Conservation (phyloP, 257 asterid genomes). For the Solanum chmielewskii region DNA sequence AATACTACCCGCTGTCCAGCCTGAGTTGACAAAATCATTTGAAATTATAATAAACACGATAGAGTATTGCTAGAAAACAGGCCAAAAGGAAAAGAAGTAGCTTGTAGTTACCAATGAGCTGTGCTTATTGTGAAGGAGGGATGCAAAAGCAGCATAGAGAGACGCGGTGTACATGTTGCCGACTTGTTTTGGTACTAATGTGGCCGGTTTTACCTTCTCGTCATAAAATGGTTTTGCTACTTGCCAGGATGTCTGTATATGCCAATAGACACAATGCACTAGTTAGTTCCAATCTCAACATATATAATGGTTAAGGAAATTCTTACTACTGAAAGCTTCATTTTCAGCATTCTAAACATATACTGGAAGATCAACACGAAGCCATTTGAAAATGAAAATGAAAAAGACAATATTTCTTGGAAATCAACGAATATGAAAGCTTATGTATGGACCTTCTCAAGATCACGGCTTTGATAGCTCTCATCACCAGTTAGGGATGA, state of each 20-base stretch:
- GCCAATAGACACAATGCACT: neutral
- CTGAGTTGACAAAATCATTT: conserved; percentile 17
- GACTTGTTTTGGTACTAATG: conserved; percentile 90
- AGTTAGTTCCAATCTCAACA: neutral
- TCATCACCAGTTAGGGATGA: conserved; percentile 64
- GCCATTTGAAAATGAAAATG: neutral
- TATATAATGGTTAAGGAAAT: neutral
- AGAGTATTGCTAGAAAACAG: neutral
- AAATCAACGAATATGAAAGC: neutral
- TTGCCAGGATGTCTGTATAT: conserved; percentile 74
- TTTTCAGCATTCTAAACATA: neutral
- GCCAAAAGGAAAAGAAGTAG: neutral
- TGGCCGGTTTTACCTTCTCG: conserved; percentile 77
- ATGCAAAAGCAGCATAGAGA: conserved; percentile 90
- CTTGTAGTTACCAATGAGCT: conserved; percentile 51
- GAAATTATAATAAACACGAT: neutral
- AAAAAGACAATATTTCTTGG: neutral
- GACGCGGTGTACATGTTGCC: conserved; percentile 99
- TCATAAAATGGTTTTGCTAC: conserved; percentile 84
- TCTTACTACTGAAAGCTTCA: neutral
- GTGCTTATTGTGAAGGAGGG: conserved; percentile 74
- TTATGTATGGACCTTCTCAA: conserved; percentile 59
- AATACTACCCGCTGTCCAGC: conserved; percentile 78
- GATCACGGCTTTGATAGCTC: conserved; percentile 96
- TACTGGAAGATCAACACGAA: neutral